These are phyloP conservation scores for Chytridium lagenaria DNA, from an alignment of 371 early-diverging fungal species.

Conservation along the genomic window DNA sequence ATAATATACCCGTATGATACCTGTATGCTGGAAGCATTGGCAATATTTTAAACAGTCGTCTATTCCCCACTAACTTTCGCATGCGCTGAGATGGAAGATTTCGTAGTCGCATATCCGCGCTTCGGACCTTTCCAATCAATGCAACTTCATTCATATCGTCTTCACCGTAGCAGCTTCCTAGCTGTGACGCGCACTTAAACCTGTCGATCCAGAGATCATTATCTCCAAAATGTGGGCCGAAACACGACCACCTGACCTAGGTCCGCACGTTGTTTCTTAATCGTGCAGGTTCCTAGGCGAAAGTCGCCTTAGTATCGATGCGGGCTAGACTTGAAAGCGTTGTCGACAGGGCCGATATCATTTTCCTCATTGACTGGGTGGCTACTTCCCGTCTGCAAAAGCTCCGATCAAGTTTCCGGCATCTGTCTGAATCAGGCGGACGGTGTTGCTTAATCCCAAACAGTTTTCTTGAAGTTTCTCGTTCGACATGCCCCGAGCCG, in stretches of 20 bases:
- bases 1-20: too few relatives aligned
- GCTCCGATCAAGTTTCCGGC: slow-evolving; percentile 1
- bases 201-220: slow-evolving; percentile 7
- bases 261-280: neutral
- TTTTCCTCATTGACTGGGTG: neutral
- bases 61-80: too few relatives aligned
- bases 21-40: too few relatives aligned
- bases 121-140: neutral
- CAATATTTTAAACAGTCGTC: too few relatives aligned
- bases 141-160: neutral
- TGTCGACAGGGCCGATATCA: neutral
- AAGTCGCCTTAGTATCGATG: slow-evolving; percentile 2
- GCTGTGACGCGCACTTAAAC: neutral
- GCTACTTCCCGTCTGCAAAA: slow-evolving; percentile 1
- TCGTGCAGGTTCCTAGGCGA: neutral
- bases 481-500: slow-evolving; percentile 2
- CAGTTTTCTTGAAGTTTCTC: slow-evolving; percentile 9
- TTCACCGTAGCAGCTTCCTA: slow-evolving; percentile 1
- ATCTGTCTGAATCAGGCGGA: slow-evolving; percentile 2
- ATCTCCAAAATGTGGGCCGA: slow-evolving; percentile 8
- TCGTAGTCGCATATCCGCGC: slow-evolving; percentile 1
- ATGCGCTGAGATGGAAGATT: neutral
- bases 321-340: neutral
- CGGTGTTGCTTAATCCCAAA: neutral
- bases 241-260: neutral